Evolutionary conservation across 768 basidiomycete species (phyloP).

Genomic region (Kwoniella heveanensis): DNA sequence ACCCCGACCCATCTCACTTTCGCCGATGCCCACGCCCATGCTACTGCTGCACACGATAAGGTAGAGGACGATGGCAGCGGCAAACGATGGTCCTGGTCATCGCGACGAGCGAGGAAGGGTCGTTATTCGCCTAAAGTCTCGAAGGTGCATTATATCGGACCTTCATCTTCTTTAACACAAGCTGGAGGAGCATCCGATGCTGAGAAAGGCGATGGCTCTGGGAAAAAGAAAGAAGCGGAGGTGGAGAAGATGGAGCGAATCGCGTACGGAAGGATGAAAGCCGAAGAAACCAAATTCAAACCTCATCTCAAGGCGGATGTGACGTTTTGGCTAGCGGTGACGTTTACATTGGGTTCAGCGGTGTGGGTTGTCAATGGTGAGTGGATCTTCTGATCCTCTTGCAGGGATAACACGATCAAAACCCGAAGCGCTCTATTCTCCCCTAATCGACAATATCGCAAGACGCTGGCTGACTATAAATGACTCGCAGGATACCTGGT

Average conservation of each 20-base stretch:
- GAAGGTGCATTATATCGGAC: conserved; percentile 25
- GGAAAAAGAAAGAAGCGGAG: too few species aligned
- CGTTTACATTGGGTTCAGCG: conserved; percentile 59
- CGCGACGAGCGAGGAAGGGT: conserved; percentile 47
- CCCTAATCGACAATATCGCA: too few species aligned
- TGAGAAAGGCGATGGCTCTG: neutral
- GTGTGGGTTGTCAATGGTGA: conserved; percentile 64
- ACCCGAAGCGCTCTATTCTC: too few species aligned
- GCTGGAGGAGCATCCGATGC: neutral
- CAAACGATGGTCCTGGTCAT: conserved; percentile 23
- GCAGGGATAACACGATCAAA: too few species aligned
- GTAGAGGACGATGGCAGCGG: neutral
- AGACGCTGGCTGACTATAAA: neutral
- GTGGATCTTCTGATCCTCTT: conserved; percentile 10
- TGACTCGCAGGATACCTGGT: conserved; percentile 43
- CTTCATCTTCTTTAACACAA: neutral
- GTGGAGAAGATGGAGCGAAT: conserved; percentile 12
- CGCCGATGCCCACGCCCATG: conserved; percentile 17
- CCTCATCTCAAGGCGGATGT: conserved; percentile 45
- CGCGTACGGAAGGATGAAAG: conserved; percentile 24
- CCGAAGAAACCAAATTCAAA: conserved; percentile 34
- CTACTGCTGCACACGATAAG: neutral
- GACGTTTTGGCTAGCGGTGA: conserved; percentile 51
- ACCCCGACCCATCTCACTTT: conserved; percentile 28
- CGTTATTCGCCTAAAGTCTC: conserved; percentile 33